A percentile compares a stretch with the other conserved stretches of the same genome.
Conservation (phyloP, 495 filamentous ascomycete genomes). For the Diplogelasinospora grovesii region DNA sequence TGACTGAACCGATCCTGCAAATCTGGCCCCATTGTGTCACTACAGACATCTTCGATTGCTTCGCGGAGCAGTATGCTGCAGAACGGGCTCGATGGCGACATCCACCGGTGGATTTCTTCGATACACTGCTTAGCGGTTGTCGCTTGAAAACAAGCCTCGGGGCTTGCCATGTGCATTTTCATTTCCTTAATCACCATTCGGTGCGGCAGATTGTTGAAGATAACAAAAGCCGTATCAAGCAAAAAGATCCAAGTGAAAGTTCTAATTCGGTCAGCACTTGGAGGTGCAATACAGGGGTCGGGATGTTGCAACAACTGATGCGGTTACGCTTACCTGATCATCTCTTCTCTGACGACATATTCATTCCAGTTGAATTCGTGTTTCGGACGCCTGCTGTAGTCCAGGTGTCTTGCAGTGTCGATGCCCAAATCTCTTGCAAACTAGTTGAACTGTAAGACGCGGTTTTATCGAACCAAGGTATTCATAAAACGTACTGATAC, state of each 20-base stretch:
- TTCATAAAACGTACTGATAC: conserved; percentile 16
- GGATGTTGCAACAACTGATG: not conserved
- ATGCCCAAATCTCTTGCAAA: conserved; percentile 24
- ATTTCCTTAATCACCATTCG: conserved; percentile 31
- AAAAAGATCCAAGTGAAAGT: conserved; percentile 23
- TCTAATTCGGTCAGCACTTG: conserved; percentile 7
- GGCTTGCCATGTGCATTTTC: conserved; percentile 26
- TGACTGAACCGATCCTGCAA: conserved; percentile 12
- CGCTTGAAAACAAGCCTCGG: conserved; percentile 25
- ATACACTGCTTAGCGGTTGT: conserved; percentile 17
- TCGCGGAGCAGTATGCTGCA: conserved; percentile 20
- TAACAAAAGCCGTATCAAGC: conserved; percentile 26
- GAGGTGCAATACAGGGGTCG: too few species aligned
- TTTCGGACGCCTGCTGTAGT: conserved; percentile 15
- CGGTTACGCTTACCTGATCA: conserved; percentile 16
- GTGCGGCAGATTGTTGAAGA: conserved; percentile 28
- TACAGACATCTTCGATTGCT: conserved; percentile 19
- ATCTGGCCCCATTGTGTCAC: conserved; percentile 8
- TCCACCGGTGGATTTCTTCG: conserved; percentile 16
- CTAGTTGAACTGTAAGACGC: conserved; percentile 3
- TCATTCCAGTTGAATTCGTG: conserved; percentile 24
- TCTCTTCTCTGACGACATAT: conserved; percentile 21
- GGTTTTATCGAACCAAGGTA: not conserved
- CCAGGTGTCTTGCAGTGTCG: conserved; percentile 17
- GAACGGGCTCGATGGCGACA: conserved; percentile 18